Evolutionary conservation across 2,329 filamentous ascomycete genomes (phyloP).

Genomic region (Escovopsis sp.): DNA sequence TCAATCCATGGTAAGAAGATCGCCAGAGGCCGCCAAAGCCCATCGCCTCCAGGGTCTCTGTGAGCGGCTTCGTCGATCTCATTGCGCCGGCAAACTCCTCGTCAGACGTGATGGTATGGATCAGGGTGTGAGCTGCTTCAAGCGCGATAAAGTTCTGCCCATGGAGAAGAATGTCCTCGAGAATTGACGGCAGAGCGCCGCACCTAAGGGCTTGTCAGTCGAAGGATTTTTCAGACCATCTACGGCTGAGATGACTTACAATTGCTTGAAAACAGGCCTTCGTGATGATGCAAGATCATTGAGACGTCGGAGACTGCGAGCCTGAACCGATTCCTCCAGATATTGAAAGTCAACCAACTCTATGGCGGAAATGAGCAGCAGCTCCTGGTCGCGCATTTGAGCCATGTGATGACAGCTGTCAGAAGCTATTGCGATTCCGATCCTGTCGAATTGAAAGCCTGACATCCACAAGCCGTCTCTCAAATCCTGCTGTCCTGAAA

Average conservation of each 20-base stretch:
- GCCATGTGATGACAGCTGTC: constrained; percentile 19
- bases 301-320: constrained; percentile 44
- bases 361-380: constrained; percentile 48
- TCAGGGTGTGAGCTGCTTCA: constrained; percentile 43
- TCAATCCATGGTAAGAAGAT: constrained; percentile 35
- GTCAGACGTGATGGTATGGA: constrained; percentile 43
- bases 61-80: constrained; percentile 33
- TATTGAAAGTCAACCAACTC: constrained; percentile 52
- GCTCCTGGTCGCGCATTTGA: constrained; percentile 42
- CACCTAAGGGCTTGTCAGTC: constrained; percentile 25
- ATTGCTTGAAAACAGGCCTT: constrained; percentile 39
- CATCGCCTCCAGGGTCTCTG: constrained; percentile 40
- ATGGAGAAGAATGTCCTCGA: constrained; percentile 48
- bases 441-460: constrained; percentile 31
- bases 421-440: constrained; percentile 12
- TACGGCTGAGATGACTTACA: constrained; percentile 30
- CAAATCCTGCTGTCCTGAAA: constrained; percentile 41
- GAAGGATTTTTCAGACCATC: neutral
- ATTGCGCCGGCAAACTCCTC: constrained; percentile 33
- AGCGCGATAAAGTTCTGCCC: constrained; percentile 47
- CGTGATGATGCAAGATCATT: constrained; percentile 39
- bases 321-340: constrained; percentile 47
- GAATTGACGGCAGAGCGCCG: constrained; percentile 39
- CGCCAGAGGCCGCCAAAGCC: constrained; percentile 52
- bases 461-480: constrained; percentile 48